A percentile compares a stretch with the other conserved stretches of the same genome.
These are phyloP conservation scores for Cryphonectria naterciae DNA, from an alignment of 2,329 filamentous ascomycete genomes.

Conservation along the genomic window DNA sequence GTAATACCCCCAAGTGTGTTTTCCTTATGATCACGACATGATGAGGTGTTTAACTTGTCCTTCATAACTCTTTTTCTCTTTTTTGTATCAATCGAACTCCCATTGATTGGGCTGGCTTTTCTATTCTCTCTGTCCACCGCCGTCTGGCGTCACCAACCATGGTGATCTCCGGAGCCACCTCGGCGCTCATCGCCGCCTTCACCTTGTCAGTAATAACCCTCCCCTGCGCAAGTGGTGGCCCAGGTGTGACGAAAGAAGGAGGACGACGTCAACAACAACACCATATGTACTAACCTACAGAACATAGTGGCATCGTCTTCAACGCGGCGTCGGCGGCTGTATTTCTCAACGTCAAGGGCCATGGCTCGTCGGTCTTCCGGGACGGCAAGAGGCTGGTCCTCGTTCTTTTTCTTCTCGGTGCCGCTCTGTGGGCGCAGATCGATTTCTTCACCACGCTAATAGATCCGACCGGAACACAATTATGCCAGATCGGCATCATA, in stretches of 20 bases:
- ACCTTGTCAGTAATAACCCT: conserved; percentile 50
- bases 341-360: conserved; percentile 50
- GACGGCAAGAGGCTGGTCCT: conserved; percentile 69
- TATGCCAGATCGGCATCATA: conserved; percentile 57
- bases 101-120: conserved; percentile 52
- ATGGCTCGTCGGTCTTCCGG: conserved; percentile 54
- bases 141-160: conserved; percentile 44
- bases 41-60: conserved; percentile 38
- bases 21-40: conserved; percentile 21
- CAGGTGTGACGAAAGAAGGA: neutral
- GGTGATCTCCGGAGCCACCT: conserved; percentile 48
- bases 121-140: conserved; percentile 35
- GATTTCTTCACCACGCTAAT: conserved; percentile 56
- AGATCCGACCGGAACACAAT: conserved; percentile 44
- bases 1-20: conserved; percentile 32
- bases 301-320: conserved; percentile 54
- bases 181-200: conserved; percentile 59
- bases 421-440: conserved; percentile 57
- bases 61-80: conserved; percentile 37
- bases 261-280: neutral
- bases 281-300: conserved; percentile 27
- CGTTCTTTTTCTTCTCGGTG: conserved; percentile 55
- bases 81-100: conserved; percentile 39
- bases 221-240: neutral
- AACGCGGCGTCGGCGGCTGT: conserved; percentile 54